Conservation (phyloP, 306 rosid genomes). For the Citrullus amarus region DNA sequence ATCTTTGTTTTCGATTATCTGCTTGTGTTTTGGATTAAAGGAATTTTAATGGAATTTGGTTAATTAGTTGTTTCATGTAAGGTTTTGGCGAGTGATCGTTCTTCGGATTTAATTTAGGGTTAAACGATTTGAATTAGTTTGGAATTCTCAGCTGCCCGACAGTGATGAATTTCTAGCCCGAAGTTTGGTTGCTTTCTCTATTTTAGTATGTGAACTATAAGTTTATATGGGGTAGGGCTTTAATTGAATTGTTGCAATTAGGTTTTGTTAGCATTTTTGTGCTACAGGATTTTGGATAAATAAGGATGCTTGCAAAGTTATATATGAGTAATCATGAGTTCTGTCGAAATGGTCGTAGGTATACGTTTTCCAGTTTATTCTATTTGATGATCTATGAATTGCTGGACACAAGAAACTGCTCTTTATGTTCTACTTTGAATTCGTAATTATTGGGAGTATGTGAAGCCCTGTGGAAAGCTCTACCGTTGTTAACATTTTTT, state of each 20-base stretch:
- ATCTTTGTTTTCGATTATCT: neutral
- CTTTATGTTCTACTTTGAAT: neutral
- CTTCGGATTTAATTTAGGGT: conserved; percentile 3
- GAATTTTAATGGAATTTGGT: neutral
- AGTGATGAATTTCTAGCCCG: neutral
- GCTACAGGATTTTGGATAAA: neutral
- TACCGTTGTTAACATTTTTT: neutral
- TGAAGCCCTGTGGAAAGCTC: neutral
- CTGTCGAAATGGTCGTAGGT: neutral
- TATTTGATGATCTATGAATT: neutral
- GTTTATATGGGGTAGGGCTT: neutral
- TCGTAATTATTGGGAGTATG: neutral
- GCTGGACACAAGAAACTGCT: neutral
- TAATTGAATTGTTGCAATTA: neutral
- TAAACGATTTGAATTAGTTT: neutral
- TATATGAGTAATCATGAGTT: neutral
- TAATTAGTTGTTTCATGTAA: neutral
- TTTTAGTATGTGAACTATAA: neutral
- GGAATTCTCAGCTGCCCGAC: neutral
- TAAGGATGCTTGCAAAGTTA: neutral
- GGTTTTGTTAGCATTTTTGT: conserved; percentile 1
- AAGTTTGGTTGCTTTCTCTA: neutral
- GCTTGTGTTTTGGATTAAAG: neutral
- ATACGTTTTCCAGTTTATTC: neutral
- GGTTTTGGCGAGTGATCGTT: neutral